phyloP scores from a whole-genome alignment of 352 stramenopile species.

The Phytophthora tubulina region DNA sequence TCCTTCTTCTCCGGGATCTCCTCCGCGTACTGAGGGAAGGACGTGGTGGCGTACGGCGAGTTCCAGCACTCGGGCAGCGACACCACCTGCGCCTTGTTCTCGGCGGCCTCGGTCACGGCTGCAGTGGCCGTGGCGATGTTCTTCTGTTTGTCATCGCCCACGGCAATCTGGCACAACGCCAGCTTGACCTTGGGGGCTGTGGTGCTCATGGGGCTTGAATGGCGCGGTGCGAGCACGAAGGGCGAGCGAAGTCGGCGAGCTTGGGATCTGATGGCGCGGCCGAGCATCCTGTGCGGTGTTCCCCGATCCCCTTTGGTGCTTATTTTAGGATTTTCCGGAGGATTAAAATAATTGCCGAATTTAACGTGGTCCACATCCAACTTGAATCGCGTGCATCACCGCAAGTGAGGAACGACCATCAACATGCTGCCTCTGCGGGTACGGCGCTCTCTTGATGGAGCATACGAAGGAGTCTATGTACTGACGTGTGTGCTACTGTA shows the following conservation, averaged over 20 bases:
- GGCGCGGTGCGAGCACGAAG: conserved; percentile 19
- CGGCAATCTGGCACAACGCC: conserved; percentile 96
- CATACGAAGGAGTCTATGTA: not conserved
- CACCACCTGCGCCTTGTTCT: conserved; percentile 89
- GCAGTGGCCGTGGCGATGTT: conserved; percentile 85
- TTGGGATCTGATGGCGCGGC: conserved; percentile 44
- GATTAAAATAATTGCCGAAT: not conserved
- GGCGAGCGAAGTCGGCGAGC: conserved; percentile 26
- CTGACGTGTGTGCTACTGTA: conserved; percentile 16
- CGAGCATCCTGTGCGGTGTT: conserved; percentile 33
- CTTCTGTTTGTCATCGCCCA: conserved; percentile 86
- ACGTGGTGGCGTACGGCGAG: conserved; percentile 97
- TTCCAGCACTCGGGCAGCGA: conserved; percentile 97
- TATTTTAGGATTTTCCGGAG: not conserved
- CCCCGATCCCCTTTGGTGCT: conserved; percentile 16
- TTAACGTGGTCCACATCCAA: conserved; percentile 15
- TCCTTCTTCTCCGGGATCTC: conserved; percentile 85
- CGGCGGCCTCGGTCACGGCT: conserved; percentile 72
- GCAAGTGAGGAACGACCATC: conserved; percentile 1
- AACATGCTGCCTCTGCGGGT: conserved; percentile 38
- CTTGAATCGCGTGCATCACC: conserved; percentile 19
- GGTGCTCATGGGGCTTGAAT: conserved; percentile 53
- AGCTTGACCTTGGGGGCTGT: conserved; percentile 85
- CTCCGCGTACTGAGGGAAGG: conserved; percentile 98
- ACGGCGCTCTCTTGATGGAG: not conserved